Conservation (phyloP, 441 rosid species). For the Aleurites moluccanus region DNA sequence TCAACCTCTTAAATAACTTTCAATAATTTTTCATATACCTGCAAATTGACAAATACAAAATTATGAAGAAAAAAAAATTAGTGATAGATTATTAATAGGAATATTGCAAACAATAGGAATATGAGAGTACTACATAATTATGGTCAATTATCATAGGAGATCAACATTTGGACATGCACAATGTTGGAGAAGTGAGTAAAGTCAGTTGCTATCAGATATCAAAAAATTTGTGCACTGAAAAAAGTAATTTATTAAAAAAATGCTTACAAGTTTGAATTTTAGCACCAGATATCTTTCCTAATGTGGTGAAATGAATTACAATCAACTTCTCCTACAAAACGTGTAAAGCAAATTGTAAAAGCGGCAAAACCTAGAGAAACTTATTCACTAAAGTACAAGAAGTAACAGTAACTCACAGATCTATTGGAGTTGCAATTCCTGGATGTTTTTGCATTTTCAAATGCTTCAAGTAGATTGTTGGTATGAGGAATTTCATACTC, state of each 20-base stretch:
- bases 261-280: constrained; percentile 91
- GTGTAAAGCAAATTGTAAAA: constrained; percentile 13
- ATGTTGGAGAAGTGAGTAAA: too few species aligned
- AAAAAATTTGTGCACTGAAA: constrained; percentile 13
- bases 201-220: too few species aligned
- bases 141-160: too few species aligned
- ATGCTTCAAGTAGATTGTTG: constrained; percentile 87
- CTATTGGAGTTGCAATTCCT: constrained; percentile 91
- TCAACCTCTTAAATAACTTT: too few species aligned
- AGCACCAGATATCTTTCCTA: constrained; percentile 89
- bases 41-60: too few species aligned
- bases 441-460: too few species aligned
- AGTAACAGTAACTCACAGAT: constrained; percentile 61
- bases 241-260: constrained; percentile 10
- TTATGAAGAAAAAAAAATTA: too few species aligned
- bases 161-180: too few species aligned
- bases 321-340: constrained; percentile 73
- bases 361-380: background rate
- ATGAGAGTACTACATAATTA: too few species aligned
- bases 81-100: too few species aligned
- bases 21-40: too few species aligned
- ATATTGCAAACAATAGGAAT: too few species aligned
- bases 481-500: constrained; percentile 76
- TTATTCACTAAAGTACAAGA: constrained; percentile 5
- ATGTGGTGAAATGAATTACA: constrained; percentile 76